A percentile compares a stretch with the other conserved stretches of the same genome.
Conservation (phyloP, 371 early-diverging fungal genomes). For the Rhizopus microsporus region DNA sequence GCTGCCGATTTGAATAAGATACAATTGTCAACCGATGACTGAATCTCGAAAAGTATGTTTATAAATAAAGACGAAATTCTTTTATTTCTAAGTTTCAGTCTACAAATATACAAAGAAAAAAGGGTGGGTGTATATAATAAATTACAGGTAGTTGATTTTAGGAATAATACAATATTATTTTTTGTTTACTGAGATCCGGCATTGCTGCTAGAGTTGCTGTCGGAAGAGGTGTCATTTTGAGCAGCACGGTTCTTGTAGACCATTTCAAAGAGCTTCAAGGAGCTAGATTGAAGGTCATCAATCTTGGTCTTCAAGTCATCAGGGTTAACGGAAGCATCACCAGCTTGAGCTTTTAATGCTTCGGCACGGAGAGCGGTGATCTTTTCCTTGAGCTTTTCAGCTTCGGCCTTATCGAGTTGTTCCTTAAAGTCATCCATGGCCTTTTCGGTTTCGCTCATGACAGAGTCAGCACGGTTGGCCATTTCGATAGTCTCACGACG, state of each 20-base stretch:
- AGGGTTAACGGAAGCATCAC: conserved; percentile 56
- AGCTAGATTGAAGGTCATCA: conserved; percentile 75
- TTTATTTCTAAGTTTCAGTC: not conserved
- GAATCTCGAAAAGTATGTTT: not conserved
- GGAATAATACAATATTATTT: not conserved
- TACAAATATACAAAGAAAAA: not conserved
- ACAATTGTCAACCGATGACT: no score
- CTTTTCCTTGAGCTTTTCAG: conserved; percentile 69
- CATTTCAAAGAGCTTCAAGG: conserved; percentile 90
- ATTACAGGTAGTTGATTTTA: not conserved
- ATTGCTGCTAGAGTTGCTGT: conserved; percentile 4
- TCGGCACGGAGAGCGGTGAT: conserved; percentile 70
- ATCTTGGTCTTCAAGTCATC: conserved; percentile 69
- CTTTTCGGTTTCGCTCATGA: conserved; percentile 87
- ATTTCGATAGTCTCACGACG: conserved; percentile 88
- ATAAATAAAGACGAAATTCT: conserved; percentile 1
- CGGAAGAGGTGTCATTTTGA: conserved; percentile 18
- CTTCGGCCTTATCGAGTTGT: conserved; percentile 80
- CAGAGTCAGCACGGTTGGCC: conserved; percentile 83
- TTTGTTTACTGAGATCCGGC: conserved; percentile 3
- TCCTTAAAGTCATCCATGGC: conserved; percentile 89
- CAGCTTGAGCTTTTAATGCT: conserved; percentile 63
- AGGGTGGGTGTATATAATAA: conserved; percentile 3
- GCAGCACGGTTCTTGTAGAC: conserved; percentile 77
- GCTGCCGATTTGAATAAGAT: conserved; percentile 35